phyloP scores from a whole-genome alignment of 441 rosid species.

The Populus hybrid region DNA sequence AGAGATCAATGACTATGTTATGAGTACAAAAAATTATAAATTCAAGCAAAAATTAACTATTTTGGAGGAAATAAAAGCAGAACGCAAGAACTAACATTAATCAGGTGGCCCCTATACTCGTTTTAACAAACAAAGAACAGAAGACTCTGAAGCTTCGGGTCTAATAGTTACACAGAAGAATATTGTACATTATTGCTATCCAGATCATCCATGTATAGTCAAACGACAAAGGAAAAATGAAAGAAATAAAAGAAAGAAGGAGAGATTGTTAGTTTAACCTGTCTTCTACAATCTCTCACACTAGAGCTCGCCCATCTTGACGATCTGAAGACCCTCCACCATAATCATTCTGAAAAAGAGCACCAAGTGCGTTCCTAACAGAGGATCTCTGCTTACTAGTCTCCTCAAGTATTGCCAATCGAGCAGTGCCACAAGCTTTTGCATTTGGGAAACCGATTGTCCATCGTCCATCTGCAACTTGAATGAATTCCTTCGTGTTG shows the following conservation, averaged over 20 bases:
- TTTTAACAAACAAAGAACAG: background rate
- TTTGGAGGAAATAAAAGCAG: background rate
- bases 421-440: slow-evolving; percentile 53
- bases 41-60: background rate
- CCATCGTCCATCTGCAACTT: slow-evolving; percentile 56
- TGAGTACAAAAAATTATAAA: background rate
- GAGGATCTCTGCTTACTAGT: slow-evolving; percentile 42
- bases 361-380: slow-evolving; percentile 36
- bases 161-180: background rate
- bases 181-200: background rate
- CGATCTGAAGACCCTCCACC: slow-evolving; percentile 22
- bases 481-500: slow-evolving; percentile 25
- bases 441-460: slow-evolving; percentile 56
- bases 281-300: slow-evolving; percentile 15
- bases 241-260: background rate
- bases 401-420: slow-evolving; percentile 42
- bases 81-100: background rate
- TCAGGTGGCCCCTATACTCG: background rate
- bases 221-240: slow-evolving; percentile 7
- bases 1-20: background rate
- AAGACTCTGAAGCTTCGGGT: background rate
- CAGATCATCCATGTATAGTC: background rate
- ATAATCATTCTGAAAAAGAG: slow-evolving; percentile 30
- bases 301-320: slow-evolving; percentile 25
- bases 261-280: slow-evolving; percentile 17